Evolutionary conservation across 1,284 basidiomycete species (phyloP), one percentile per base, ranked within the genome.

Genomic region (Naganishia sp.): DNA sequence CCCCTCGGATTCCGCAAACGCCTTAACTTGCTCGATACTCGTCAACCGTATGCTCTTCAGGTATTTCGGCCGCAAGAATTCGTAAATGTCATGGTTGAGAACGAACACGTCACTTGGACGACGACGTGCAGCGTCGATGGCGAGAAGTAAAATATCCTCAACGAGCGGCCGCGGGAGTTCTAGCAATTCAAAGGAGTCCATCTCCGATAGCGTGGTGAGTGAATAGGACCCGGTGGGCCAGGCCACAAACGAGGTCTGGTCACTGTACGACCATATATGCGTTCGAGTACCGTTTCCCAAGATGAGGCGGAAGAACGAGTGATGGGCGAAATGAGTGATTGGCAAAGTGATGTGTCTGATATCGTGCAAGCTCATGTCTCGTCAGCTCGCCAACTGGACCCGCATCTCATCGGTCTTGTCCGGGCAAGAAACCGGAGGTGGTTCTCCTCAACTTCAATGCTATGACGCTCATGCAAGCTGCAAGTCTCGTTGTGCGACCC

Each of bases 11-110:
- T 51, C 47, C 10, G 47, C 47, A 42, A 61, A 61, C 13, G 39
- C 47, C 58, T 61, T 61, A 32, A 61, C 58, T 35, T 61, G 58
- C 47, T 61, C 58, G 47, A 61, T 51, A 28, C 58, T 61, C 21
- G 9, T 35, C 47, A 61, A 28, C 15, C 23, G 21, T 3, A 51
- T 46, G 10, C 41, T 21, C 49, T 61, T 51, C 35, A 51, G 6
- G 35, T 41, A 61, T 39, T 42, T 50, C 10, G 58, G 58, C 11
- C 58, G 47, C 6, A 61, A 35, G 47, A 51, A 61, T 43, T 51
- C 58, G 58, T 61, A 61, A 4, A 42, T 42, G n/a, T 23, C 41
- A 7, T 39, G 58, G 41, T 39, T 51, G 58, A 61, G 58, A 21
- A 61, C 47, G 41, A 61, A 61, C 2, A 61, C 23, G 6, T 41